These are phyloP conservation scores for Pyrus communis DNA, from an alignment of 306 rosid species.

Conservation along the genomic window DNA sequence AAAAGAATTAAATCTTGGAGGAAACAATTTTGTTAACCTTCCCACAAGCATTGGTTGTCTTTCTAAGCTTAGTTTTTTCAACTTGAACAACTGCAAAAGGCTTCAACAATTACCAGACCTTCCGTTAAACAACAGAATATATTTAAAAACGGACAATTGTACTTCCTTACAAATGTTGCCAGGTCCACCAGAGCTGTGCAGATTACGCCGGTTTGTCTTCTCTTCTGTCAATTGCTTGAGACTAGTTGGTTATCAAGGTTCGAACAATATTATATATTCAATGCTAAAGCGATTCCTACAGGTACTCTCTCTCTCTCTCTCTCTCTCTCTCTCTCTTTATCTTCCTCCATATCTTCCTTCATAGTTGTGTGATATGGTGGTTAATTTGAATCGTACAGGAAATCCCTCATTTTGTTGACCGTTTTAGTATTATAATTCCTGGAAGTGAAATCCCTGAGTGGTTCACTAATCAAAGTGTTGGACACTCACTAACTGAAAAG, in stretches of 20 bases:
- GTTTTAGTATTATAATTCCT: neutral
- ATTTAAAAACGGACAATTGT: neutral
- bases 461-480: neutral
- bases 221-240: neutral
- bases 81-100: neutral
- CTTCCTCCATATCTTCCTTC: no score
- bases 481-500: neutral
- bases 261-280: neutral
- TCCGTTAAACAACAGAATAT: neutral
- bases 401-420: neutral
- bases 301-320: neutral
- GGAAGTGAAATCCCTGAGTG: constrained; percentile 9
- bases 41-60: constrained; percentile 9
- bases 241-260: neutral
- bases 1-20: neutral
- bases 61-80: neutral
- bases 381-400: neutral
- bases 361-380: neutral
- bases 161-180: neutral
- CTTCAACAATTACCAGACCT: neutral
- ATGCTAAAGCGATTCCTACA: neutral
- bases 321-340: no score
- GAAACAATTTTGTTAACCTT: constrained; percentile 6
- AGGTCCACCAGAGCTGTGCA: neutral
- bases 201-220: neutral